Percentiles rank a stretch among this genome's conserved stretches.
phyloP scores from a whole-genome alignment of 2,329 filamentous ascomycete genomes.

The Emmonsia crescens region DNA sequence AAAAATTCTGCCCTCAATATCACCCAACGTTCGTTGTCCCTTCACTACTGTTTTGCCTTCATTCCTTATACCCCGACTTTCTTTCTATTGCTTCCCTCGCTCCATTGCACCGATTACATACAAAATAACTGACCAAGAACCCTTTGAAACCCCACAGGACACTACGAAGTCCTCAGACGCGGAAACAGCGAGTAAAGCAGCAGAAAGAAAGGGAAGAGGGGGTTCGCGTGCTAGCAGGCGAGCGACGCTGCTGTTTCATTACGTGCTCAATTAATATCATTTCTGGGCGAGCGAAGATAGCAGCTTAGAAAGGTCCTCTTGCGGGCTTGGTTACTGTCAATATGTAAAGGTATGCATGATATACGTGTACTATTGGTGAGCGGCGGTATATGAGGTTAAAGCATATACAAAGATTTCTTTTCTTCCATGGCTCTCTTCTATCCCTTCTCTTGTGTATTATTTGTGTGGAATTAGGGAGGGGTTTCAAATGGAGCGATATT shows the following conservation, averaged over 20 bases:
- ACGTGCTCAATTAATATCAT: not conserved
- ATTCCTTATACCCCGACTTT: not conserved
- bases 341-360: not conserved
- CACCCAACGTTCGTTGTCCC: slow-evolving; percentile 48
- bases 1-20: slow-evolving; percentile 53
- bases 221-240: not conserved
- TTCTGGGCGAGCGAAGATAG: not conserved
- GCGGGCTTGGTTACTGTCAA: not conserved
- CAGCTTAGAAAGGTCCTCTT: not conserved
- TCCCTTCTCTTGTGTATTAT: not conserved
- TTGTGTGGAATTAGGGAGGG: not conserved
- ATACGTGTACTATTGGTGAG: not conserved
- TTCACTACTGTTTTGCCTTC: not conserved
- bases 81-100: not conserved
- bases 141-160: not conserved
- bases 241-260: not conserved
- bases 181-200: not conserved
- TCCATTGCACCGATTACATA: not conserved
- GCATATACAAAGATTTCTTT: not conserved
- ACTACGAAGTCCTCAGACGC: slow-evolving; percentile 2
- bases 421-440: not conserved
- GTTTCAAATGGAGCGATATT: not conserved
- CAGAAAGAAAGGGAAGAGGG: not conserved
- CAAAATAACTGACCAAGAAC: not conserved
- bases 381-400: not conserved